Evolutionary conservation across 345 rosid species (phyloP), one percentile per base, ranked within the genome.

Genomic region (Eucalyptus guilfoylei): DNA sequence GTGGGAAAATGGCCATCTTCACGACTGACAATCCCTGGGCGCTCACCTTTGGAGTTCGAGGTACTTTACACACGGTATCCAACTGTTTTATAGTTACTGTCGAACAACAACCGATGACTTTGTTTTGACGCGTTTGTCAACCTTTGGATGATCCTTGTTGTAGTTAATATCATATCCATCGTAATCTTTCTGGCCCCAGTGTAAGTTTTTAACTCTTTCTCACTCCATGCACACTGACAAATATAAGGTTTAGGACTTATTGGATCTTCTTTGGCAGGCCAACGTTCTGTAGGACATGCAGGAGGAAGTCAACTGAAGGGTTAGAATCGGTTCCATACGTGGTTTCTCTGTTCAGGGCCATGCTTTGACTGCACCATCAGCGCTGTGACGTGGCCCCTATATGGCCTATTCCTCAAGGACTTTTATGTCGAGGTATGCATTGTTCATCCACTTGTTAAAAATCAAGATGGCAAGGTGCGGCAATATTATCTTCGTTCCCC

Each of bases 241-340:
- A 2, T 3, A 67, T 32, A 67, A 67, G 49, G 40, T n/a, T 7
- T 67, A 49, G 76, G 76, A 62, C 72, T 30, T 14, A 62, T n/a
- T n/a, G n/a, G 14, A n/a, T 14, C 37, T 67, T n/a, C 28, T 30
- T 87, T 11, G n/a, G 89, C 91, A 96, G 98, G 89, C 93, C 93
- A 11, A 96, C 98, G 34, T 96, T 95, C 88, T 62, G 89, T 45
- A 90, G 96, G 90, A 91, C 94, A 50, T 93, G 90, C 47, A 94
- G 72, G 90, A 94, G 90, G 93, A 95, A 94, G 90, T 92, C 95
- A 34, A 94, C 95, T 2, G 97, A 96, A 92, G 95, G 97, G 69
- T 96, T 95, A 44, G 93, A 95, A 14, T 95, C 94, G 14, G 26
- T 96, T 45, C 97, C 98, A 10, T 95, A 96, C 26, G 92, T 95